Conservation (phyloP, 2,329 filamentous ascomycete genomes). For the Sarocladium strictum region DNA sequence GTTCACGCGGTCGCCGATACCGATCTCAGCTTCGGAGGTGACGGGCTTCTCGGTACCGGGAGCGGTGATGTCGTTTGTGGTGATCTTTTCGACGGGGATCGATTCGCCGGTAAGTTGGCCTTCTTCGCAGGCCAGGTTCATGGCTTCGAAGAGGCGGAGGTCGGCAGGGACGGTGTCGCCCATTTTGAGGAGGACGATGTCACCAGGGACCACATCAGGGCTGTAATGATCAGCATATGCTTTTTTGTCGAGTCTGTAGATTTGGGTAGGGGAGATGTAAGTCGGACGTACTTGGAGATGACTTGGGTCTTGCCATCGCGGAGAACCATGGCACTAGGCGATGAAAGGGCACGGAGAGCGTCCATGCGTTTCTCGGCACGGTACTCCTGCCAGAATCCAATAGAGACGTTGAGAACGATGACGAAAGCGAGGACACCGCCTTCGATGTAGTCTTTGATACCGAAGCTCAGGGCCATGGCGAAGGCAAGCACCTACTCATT, state of each 20-base stretch:
- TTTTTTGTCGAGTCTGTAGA: neutral
- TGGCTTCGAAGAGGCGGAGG: constrained; percentile 61
- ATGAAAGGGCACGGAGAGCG: constrained; percentile 53
- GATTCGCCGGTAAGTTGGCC: constrained; percentile 73
- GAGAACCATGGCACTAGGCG: constrained; percentile 56
- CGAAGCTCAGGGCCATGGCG: constrained; percentile 67
- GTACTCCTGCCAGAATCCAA: constrained; percentile 62
- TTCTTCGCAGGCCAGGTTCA: constrained; percentile 78
- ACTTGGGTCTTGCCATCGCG: constrained; percentile 53
- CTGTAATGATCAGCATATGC: constrained; percentile 24
- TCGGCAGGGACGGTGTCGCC: constrained; percentile 73
- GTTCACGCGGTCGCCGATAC: constrained; percentile 68
- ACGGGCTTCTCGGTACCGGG: constrained; percentile 41
- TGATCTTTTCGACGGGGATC: constrained; percentile 62
- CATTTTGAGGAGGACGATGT: constrained; percentile 61
- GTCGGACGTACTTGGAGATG: constrained; percentile 46
- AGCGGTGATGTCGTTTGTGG: constrained; percentile 39
- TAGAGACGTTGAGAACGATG: constrained; percentile 62
- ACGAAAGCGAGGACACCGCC: constrained; percentile 62
- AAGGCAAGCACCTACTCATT: constrained; percentile 62
- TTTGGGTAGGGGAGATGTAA: neutral
- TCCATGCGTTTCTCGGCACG: constrained; percentile 63
- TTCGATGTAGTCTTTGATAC: constrained; percentile 61
- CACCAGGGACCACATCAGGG: constrained; percentile 63
- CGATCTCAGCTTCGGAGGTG: constrained; percentile 42